Evolutionary conservation across 495 filamentous ascomycete species (phyloP).

Genomic region (Penicillium cataractarum): DNA sequence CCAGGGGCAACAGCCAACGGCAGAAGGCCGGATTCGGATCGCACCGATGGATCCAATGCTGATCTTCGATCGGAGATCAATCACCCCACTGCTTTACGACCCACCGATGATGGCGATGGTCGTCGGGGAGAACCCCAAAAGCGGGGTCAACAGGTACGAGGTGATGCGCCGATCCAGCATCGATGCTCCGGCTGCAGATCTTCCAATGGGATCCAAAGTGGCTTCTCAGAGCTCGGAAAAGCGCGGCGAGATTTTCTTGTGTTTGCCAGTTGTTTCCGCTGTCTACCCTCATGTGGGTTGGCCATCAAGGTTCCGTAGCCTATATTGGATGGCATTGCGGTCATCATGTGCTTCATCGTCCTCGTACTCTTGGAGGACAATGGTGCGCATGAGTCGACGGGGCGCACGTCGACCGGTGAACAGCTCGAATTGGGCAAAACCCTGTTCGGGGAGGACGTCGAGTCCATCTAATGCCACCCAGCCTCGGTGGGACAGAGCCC

Average conservation of each 20-base stretch:
- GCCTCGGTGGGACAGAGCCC: slow-evolving; percentile 56
- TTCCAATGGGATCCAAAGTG: slow-evolving; percentile 12
- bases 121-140: not conserved
- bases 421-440: slow-evolving; percentile 79
- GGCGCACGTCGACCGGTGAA: slow-evolving; percentile 79
- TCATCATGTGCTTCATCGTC: slow-evolving; percentile 44
- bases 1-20: not conserved
- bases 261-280: not conserved
- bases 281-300: slow-evolving; percentile 34
- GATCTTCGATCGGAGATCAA: not conserved
- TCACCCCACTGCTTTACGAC: not conserved
- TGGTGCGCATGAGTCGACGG: slow-evolving; percentile 63
- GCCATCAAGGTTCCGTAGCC: slow-evolving; percentile 44
- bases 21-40: not conserved
- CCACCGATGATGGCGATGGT: not conserved
- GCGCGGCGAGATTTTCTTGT: not conserved
- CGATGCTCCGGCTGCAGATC: slow-evolving; percentile 17
- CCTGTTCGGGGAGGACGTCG: slow-evolving; percentile 78
- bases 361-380: slow-evolving; percentile 45
- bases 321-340: slow-evolving; percentile 33
- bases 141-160: not conserved
- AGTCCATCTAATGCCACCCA: slow-evolving; percentile 79
- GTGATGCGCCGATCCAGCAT: not conserved
- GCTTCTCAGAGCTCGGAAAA: not conserved
- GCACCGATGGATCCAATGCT: not conserved